Evolutionary conservation across 371 early-diverging fungal genomes (phyloP), one percentile per base, ranked within the genome.

Genomic region (Mucor mucedo): DNA sequence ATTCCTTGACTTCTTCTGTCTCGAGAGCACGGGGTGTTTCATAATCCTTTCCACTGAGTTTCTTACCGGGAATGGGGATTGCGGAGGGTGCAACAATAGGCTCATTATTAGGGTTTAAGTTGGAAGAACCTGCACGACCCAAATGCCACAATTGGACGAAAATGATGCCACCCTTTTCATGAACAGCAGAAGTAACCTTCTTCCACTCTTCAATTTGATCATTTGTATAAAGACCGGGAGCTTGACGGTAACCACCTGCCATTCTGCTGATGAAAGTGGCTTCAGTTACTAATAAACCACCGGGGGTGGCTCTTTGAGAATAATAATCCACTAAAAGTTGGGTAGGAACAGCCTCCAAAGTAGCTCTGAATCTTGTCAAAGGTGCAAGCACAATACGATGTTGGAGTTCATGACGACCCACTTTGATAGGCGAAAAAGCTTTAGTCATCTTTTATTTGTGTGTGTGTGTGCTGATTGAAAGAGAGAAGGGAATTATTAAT

Each of bases 361-460:
- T 54, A 49, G 73, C 69, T 45, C 86, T 77, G 33, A 74, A 67
- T 8, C 85, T 72, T 5, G 85, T 86, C 54, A 88, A 50, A 8
- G 88, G 84, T 3, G 78, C 83, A 59, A 88, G 66, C 13, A 73
- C 84, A 52, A 85, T 69, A 60, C 89, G 82, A 63, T 88, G 87
- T 33, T 74, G 52, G 14, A 81, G 55, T 13, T 60, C 49, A 11
- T 45, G 16, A 6, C 64, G 57, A n/a, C 77, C 78, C 7, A 81
- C 27, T 44, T 70, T 67, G 21, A 76, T 59, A 35, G 80, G 75
- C 11, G 61, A 38, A 39, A 79, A 75, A 3, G 52, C 41, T 33
- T 50, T 50, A 8, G 50, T 30, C 50, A 50, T 50, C 1, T 47
- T 47, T 47, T 35, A 21, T 21, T 21, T 21, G 21, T 21, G 21